These are phyloP conservation scores for Pythium diclinum DNA, from an alignment of 352 stramenopile genomes.

Conservation along the genomic window DNA sequence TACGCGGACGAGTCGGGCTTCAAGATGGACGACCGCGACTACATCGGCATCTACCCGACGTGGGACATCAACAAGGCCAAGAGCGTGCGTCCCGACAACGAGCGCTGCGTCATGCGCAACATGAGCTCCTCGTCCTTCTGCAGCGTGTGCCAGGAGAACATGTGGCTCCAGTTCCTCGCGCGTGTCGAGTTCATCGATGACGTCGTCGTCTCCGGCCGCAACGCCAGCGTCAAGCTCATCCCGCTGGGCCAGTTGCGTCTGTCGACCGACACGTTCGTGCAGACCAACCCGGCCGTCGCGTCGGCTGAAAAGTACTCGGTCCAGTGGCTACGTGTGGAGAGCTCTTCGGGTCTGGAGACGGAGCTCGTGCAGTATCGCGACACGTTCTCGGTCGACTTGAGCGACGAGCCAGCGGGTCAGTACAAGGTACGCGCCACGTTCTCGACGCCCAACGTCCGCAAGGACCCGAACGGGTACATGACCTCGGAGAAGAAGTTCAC, in stretches of 20 bases:
- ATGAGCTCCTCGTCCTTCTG: constrained; percentile 37
- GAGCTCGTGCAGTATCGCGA: constrained; percentile 24
- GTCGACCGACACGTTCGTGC: constrained; percentile 27
- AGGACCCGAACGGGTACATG: constrained; percentile 31
- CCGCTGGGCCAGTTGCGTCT: constrained; percentile 30
- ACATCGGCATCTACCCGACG: constrained; percentile 36
- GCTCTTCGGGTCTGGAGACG: not conserved
- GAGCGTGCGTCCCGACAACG: constrained; percentile 32
- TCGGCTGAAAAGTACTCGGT: constrained; percentile 30
- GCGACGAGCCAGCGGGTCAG: constrained; percentile 4
- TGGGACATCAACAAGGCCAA: constrained; percentile 33
- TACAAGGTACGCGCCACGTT: constrained; percentile 30
- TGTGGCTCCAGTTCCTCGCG: constrained; percentile 35
- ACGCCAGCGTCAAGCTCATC: constrained; percentile 31
- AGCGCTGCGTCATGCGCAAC: constrained; percentile 45
- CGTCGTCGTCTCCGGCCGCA: constrained; percentile 22
- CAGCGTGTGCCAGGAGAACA: constrained; percentile 38
- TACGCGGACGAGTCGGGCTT: constrained; percentile 29
- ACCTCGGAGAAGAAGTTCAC: constrained; percentile 28
- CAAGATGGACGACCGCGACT: constrained; percentile 23
- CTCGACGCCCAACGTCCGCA: constrained; percentile 29
- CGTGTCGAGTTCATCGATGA: constrained; percentile 37
- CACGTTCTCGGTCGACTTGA: constrained; percentile 18
- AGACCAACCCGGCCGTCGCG: constrained; percentile 25
- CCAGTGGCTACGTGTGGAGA: constrained; percentile 23